phyloP scores from a whole-genome alignment of 331 rosid genomes.

The Quercus tomentella region DNA sequence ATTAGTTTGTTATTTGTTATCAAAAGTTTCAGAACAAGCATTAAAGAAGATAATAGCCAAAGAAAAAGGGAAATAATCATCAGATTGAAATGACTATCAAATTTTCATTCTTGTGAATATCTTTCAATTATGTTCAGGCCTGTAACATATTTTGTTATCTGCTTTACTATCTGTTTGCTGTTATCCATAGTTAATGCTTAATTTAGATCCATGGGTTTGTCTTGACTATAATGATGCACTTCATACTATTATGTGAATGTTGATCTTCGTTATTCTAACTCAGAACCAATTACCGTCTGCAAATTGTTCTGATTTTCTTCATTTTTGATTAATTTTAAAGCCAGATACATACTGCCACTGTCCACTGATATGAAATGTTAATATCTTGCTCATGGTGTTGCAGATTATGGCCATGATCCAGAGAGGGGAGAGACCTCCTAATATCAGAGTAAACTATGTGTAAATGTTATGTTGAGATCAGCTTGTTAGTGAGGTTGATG shows the following conservation, averaged over 20 bases:
- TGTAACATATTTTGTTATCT: too few relatives aligned
- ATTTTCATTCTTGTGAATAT: background rate
- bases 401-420: conserved; percentile 95
- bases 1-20: background rate
- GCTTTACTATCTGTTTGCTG: too few relatives aligned
- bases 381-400: conserved; percentile 20
- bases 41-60: background rate
- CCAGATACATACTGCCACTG: background rate
- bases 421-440: conserved; percentile 92
- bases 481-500: conserved; percentile 13
- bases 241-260: background rate
- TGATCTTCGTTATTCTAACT: background rate
- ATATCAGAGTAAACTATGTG: conserved; percentile 56
- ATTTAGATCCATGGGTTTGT: background rate
- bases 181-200: background rate
- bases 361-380: background rate
- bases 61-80: background rate
- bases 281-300: background rate
- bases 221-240: background rate
- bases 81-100: background rate
- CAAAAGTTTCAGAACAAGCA: background rate
- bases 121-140: background rate
- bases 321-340: background rate
- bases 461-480: conserved; percentile 8
- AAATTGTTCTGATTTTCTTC: background rate